Conservation (phyloP, 2,329 filamentous ascomycete genomes). For the Macroventuria anomochaeta region DNA sequence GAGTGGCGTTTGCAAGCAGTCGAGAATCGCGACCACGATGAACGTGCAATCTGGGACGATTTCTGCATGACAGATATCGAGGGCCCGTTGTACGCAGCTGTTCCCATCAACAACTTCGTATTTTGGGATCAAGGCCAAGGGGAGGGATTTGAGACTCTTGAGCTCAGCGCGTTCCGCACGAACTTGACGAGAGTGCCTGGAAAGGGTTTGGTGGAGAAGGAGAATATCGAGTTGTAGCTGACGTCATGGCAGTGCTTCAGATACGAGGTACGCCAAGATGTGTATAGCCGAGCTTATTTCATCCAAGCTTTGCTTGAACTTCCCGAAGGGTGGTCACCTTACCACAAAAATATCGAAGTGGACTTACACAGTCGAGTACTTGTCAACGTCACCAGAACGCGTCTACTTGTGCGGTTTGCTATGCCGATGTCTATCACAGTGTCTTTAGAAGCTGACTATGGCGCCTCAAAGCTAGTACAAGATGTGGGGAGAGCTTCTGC, state of each 20-base stretch:
- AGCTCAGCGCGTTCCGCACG: slow-evolving; percentile 44
- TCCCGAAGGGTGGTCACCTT: no score
- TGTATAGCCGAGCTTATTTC: slow-evolving; percentile 45
- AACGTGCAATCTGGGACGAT: slow-evolving; percentile 41
- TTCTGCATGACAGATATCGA: slow-evolving; percentile 48
- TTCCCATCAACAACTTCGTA: slow-evolving; percentile 44
- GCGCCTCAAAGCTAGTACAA: no score
- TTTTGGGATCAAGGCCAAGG: slow-evolving; percentile 42
- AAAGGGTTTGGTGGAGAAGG: background rate
- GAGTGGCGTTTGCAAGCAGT: slow-evolving; percentile 41
- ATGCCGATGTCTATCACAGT: no score
- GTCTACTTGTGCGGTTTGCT: no score
- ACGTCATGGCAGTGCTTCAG: no score
- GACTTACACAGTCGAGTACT: no score
- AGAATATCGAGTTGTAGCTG: slow-evolving; percentile 2
- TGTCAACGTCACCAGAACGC: no score
- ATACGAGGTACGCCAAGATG: no score
- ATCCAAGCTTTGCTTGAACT: no score
- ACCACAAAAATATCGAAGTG: no score
- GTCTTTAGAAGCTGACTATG: no score
- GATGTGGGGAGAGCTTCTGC: no score
- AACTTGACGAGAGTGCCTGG: slow-evolving; percentile 26
- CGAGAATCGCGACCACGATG: slow-evolving; percentile 18
- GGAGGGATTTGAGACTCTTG: slow-evolving; percentile 30
- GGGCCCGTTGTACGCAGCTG: slow-evolving; percentile 38